Percentiles rank a stretch among this genome's conserved stretches.
These are phyloP conservation scores for Solanum pinnatisectum DNA, from an alignment of 257 asterid species.

Conservation along the genomic window DNA sequence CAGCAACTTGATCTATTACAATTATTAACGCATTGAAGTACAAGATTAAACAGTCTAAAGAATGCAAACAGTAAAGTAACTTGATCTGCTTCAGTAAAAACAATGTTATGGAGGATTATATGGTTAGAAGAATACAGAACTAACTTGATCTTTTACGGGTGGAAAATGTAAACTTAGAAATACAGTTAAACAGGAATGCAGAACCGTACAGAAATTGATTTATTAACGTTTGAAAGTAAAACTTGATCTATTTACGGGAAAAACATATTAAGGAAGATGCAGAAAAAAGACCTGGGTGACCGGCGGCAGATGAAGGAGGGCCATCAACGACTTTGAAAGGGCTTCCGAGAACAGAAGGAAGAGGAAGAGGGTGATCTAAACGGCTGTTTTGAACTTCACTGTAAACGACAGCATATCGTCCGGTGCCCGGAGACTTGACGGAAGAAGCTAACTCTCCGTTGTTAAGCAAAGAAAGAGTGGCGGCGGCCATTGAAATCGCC, in stretches of 20 bases:
- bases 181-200: not conserved
- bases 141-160: not conserved
- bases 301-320: slow-evolving; percentile 92
- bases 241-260: not conserved
- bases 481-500: slow-evolving; percentile 27
- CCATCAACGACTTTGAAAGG: slow-evolving; percentile 77
- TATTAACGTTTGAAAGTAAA: not conserved
- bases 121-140: not conserved
- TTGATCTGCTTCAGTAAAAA: not conserved
- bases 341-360: slow-evolving; percentile 66
- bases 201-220: not conserved
- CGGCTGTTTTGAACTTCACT: slow-evolving; percentile 94
- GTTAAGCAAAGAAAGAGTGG: slow-evolving; percentile 16
- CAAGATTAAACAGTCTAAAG: not conserved
- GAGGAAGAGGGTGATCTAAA: slow-evolving; percentile 71
- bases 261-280: not conserved
- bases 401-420: slow-evolving; percentile 56
- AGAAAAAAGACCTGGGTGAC: slow-evolving; percentile 63
- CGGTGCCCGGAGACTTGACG: slow-evolving; percentile 19
- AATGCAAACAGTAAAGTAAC: not conserved
- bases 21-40: not conserved
- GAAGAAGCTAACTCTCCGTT: slow-evolving; percentile 26
- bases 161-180: not conserved
- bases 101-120: too few relatives aligned
- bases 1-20: not conserved